Base-by-base conservation (phyloP, 129 eudicot genomes). In the Scalesia atractyloides region DNA sequence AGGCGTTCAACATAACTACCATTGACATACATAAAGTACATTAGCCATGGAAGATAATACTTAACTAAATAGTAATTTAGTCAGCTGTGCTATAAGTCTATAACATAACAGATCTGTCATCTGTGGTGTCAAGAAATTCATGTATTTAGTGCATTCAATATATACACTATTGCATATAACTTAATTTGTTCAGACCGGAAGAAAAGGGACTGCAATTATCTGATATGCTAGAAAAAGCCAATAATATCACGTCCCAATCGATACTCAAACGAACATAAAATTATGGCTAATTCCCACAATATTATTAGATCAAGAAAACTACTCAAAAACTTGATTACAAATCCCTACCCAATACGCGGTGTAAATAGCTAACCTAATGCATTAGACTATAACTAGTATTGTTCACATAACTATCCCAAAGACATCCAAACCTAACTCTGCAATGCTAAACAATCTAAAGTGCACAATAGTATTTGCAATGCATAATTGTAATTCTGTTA, bases 1-100 rank as follows among this genome's bases (percentile, higher is more conserved):
- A 94, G 78, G 66, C 98, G 96, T 85, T 90, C 97, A 50, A 94
- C 96, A 79, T 94, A 94, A 72, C 98, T 94, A 53, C 75, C 13
- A 68, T 66, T 49, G 34, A 34, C 59, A 77, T 51, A 65, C 79
- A 72, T 13, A 26, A 18, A 67, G 33, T 46, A 36, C 58, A 51
- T 72, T 30, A 76, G 73, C 54, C 75, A 52, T 18, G 75, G 14
- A 57, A 12, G 19, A 51, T 26, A 71, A 22, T 5, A 57, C 48
- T 7, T 17, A 5, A 48, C 5, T 24, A 66, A 34, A 48, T 50
- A 17, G 15, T 72, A 76, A 58, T 33, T 54, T 26, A 44, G 56
- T 44, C 74, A 76, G 67, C 57, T 17, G 66, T 30, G 10, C 66
- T 66, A 2, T n/a, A n/a, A n/a, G n/a, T n/a, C n/a, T n/a, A n/a